Conservation (phyloP, 2,329 filamentous ascomycete genomes). For the Colletotrichum tanaceti region DNA sequence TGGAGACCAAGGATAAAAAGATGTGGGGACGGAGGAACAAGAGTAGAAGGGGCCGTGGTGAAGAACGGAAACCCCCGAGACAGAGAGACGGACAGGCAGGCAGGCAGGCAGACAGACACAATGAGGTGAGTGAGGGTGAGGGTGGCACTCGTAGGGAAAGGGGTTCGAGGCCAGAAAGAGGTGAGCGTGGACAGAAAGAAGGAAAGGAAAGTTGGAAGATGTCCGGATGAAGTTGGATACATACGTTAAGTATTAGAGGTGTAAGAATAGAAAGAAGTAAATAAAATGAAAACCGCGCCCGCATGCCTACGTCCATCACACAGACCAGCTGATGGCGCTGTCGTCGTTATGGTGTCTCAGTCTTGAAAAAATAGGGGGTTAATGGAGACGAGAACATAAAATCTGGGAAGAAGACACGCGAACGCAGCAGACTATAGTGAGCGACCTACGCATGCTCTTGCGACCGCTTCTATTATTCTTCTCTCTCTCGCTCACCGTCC, state of each 20-base stretch:
- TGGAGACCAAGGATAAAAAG: background rate
- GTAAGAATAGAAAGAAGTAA: background rate
- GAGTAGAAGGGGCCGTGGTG: background rate
- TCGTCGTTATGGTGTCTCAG: background rate
- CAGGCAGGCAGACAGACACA: background rate
- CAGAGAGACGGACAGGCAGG: background rate
- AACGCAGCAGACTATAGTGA: background rate
- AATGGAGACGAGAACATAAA: background rate
- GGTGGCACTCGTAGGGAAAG: background rate
- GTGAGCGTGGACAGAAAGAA: background rate
- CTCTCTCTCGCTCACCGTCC: background rate
- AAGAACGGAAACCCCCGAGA: background rate
- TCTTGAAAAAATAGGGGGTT: background rate
- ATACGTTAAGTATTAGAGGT: too few relatives aligned
- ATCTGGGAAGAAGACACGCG: background rate
- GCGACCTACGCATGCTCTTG: background rate
- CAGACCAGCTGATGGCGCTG: constrained; percentile 10
- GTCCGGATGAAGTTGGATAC: background rate
- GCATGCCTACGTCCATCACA: background rate
- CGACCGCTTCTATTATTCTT: background rate
- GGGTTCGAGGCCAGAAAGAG: background rate
- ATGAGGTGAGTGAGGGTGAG: background rate
- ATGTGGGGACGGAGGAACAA: constrained; percentile 3
- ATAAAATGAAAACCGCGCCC: background rate
- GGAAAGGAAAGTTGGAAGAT: constrained; percentile 5